These are phyloP conservation scores for Mycena filopes DNA, from an alignment of 768 basidiomycete genomes.

Conservation along the genomic window DNA sequence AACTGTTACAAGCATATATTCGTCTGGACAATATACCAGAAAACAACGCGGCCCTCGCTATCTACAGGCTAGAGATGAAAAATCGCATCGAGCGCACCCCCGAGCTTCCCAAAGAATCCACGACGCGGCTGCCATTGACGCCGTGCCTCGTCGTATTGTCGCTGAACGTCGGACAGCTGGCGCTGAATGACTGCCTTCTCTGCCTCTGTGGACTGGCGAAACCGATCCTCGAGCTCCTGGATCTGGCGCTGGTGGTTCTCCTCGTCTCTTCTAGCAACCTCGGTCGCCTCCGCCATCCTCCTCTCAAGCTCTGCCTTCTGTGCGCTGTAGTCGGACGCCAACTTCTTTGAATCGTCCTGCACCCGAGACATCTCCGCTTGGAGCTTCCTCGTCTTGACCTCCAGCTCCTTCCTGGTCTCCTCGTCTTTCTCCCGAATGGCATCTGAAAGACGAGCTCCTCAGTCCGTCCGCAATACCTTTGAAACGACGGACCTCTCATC, in stretches of 20 bases:
- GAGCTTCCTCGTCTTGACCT: slow-evolving; percentile 54
- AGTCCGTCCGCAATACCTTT: no score
- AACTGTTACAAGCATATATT: no score
- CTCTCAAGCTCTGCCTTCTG: slow-evolving; percentile 46
- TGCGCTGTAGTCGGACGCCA: slow-evolving; percentile 50
- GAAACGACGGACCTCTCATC: slow-evolving; percentile 44
- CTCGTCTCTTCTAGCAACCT: slow-evolving; percentile 32
- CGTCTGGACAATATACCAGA: no score
- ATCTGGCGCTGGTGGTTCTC: slow-evolving; percentile 33
- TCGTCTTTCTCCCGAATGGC: slow-evolving; percentile 58
- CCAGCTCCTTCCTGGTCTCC: slow-evolving; percentile 56
- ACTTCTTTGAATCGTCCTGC: slow-evolving; percentile 49
- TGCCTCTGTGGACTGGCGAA: slow-evolving; percentile 20
- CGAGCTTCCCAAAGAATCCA: slow-evolving; percentile 37
- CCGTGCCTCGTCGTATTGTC: slow-evolving; percentile 17
- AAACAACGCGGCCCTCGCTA: no score
- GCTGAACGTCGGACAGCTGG: slow-evolving; percentile 29
- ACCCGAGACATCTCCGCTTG: slow-evolving; percentile 55
- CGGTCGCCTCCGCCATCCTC: slow-evolving; percentile 40
- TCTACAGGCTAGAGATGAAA: no score
- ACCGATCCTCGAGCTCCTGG: slow-evolving; percentile 31
- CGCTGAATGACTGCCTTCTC: slow-evolving; percentile 32
- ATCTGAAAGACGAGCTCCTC: slow-evolving; percentile 26
- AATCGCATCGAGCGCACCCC: slow-evolving; percentile 32
- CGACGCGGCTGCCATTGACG: slow-evolving; percentile 7